These are phyloP conservation scores for Raphanus raphanistrum DNA, from an alignment of 345 rosid species.

Conservation along the genomic window DNA sequence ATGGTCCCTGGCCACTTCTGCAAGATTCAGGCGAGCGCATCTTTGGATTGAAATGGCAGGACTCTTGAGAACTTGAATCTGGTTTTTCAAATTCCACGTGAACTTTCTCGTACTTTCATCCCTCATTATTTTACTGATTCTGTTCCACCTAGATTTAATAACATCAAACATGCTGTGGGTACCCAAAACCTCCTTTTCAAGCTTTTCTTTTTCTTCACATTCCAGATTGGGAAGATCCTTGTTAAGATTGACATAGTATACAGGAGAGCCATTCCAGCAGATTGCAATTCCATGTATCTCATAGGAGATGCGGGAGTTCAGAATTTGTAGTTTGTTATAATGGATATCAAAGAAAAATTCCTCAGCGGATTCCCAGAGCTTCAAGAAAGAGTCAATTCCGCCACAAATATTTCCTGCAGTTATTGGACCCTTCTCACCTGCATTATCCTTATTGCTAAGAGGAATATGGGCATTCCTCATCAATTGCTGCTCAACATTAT, in stretches of 20 bases:
- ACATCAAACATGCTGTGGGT: conserved; percentile 48
- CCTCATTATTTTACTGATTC: conserved; percentile 70
- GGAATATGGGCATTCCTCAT: conserved; percentile 25
- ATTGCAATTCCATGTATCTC: conserved; percentile 90
- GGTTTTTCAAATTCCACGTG: conserved; percentile 89
- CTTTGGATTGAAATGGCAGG: conserved; percentile 72
- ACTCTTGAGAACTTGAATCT: conserved; percentile 76
- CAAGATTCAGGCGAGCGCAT: conserved; percentile 46
- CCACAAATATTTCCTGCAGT: conserved; percentile 62
- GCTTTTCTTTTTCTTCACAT: conserved; percentile 42
- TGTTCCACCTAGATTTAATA: conserved; percentile 66
- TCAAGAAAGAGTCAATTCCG: conserved; percentile 90
- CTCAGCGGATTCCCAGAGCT: conserved; percentile 60
- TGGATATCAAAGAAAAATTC: conserved; percentile 90
- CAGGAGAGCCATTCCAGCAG: conserved; percentile 86
- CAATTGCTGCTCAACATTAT: conserved; percentile 30
- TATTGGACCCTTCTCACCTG: conserved; percentile 67
- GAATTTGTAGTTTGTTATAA: conserved; percentile 57
- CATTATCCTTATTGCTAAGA: conserved; percentile 41
- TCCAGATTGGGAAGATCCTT: conserved; percentile 65
- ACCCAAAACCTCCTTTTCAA: conserved; percentile 34
- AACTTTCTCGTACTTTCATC: conserved; percentile 61
- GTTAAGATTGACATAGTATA: conserved; percentile 76
- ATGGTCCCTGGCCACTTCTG: conserved; percentile 45
- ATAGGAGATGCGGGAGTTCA: conserved; percentile 49